Base-by-base conservation (phyloP, 306 rosid species). In the Cucumis melo region DNA sequence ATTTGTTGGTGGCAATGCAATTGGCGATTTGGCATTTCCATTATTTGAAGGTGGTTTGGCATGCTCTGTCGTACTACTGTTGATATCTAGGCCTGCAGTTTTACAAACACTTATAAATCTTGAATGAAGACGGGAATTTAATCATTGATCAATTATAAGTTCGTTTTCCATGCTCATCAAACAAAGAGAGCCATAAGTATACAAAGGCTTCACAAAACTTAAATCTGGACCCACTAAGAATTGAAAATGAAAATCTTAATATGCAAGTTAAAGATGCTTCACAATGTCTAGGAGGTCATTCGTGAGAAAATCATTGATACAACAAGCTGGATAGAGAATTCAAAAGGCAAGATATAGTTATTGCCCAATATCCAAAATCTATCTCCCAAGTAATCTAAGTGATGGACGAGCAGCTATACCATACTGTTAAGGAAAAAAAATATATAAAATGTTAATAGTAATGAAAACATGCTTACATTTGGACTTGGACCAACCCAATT, bases 401-500 rank as follows among this genome's bases (percentile, higher is more conserved):
- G 57, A 73, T 44, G 57, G 57, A 44, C 24, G 17, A 68, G 39
- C 38, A 13, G 73, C 73, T 20, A 39, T 29, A 42, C 12, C 73
- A 39, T 32, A 41, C 32, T n/a, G 39, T 46, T 8, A 1, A 20
- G 16, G 16, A 14, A 20, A 71, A 53, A 46, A 10, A 3, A 2
- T 51, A 29, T 7, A 27, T 39, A 68, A 42, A 42, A 8, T 16
- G 16, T 58, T 48, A 32, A n/a, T 77, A 59, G 36, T 42, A 41
- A 42, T 21, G 41, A 42, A 57, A 13, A 62, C 53, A 44, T 51
- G 46, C 95, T 90, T 73, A 90, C 95, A 90, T 68, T 86, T 77
- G 75, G 89, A 86, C 50, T 82, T 85, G 39, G 90, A 87, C 95
- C 95, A 90, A 44, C 88, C 88, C 81, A 90, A 82, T 66, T 74